Conservation (phyloP, 2,329 filamentous ascomycete species). For the Akanthomyces dipterigenus region DNA sequence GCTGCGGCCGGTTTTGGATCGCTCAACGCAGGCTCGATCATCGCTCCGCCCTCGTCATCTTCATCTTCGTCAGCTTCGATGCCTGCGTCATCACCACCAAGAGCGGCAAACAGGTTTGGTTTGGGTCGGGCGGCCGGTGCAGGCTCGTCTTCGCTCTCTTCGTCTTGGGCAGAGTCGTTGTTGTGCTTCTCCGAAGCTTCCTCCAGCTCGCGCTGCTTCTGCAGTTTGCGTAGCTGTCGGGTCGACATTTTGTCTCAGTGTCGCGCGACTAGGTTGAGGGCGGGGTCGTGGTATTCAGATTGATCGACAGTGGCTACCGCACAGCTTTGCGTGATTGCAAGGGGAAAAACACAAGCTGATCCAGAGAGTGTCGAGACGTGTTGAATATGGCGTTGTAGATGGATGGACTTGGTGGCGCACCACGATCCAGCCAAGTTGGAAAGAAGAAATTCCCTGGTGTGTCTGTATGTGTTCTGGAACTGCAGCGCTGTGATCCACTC, state of each 20-base stretch:
- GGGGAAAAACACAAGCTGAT: not conserved
- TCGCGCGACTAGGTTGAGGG: not conserved
- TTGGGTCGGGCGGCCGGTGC: slow-evolving; percentile 30
- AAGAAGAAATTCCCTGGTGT: not conserved
- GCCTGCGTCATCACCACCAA: slow-evolving; percentile 38
- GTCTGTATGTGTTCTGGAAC: too few relatives aligned
- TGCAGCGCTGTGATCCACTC: too few relatives aligned
- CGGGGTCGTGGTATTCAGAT: not conserved
- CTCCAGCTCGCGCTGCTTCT: slow-evolving; percentile 42
- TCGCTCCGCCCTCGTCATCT: slow-evolving; percentile 16
- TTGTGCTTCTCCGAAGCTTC: slow-evolving; percentile 15
- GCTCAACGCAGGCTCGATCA: slow-evolving; percentile 25
- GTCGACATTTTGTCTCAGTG: slow-evolving; percentile 36
- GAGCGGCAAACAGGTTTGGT: slow-evolving; percentile 45
- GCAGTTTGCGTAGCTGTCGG: slow-evolving; percentile 45
- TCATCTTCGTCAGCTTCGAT: slow-evolving; percentile 28
- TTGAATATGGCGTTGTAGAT: not conserved
- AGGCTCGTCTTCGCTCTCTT: slow-evolving; percentile 25
- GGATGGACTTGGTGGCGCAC: not conserved
- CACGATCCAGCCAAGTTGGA: not conserved
- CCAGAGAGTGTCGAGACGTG: too few relatives aligned
- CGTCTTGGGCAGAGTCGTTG: slow-evolving; percentile 21
- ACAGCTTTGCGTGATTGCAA: too few relatives aligned
- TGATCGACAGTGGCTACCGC: not conserved
- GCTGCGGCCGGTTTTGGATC: slow-evolving; percentile 15